Conservation (phyloP, 2,329 filamentous ascomycete genomes). For the Sclerotinia sclerotiorum region DNA sequence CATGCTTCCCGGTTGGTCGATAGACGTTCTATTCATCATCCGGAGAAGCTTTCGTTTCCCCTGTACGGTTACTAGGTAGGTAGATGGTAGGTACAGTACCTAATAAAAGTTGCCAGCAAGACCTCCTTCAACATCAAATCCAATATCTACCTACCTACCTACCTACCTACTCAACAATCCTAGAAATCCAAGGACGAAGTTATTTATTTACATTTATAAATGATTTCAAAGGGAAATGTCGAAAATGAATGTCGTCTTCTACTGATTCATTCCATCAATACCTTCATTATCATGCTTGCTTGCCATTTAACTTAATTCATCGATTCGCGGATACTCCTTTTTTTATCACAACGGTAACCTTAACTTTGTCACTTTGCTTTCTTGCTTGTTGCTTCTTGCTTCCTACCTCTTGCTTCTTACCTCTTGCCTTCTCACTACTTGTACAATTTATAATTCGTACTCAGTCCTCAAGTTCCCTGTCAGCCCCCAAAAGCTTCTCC, state of each 20-base stretch:
- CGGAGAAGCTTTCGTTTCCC: not conserved
- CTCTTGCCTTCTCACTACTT: not conserved
- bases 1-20: not conserved
- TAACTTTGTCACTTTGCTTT: no score
- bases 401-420: not conserved
- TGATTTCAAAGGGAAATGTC: no score
- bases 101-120: slow-evolving; percentile 9
- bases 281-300: not conserved
- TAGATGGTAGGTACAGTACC: not conserved
- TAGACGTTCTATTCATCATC: not conserved
- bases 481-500: not conserved
- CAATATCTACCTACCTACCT: no score
- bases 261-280: not conserved
- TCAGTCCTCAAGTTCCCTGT: not conserved
- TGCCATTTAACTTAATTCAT: not conserved
- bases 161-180: no score
- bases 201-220: no score
- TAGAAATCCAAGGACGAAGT: no score
- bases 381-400: no score
- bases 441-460: not conserved
- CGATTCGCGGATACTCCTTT: not conserved
- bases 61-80: not conserved
- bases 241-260: no score
- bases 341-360: not conserved
- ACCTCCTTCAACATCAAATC: no score